Percentiles rank a stretch among this genome's conserved stretches.
Conservation (phyloP, 805 yeast species). For the Yarrowia keelungensis region DNA sequence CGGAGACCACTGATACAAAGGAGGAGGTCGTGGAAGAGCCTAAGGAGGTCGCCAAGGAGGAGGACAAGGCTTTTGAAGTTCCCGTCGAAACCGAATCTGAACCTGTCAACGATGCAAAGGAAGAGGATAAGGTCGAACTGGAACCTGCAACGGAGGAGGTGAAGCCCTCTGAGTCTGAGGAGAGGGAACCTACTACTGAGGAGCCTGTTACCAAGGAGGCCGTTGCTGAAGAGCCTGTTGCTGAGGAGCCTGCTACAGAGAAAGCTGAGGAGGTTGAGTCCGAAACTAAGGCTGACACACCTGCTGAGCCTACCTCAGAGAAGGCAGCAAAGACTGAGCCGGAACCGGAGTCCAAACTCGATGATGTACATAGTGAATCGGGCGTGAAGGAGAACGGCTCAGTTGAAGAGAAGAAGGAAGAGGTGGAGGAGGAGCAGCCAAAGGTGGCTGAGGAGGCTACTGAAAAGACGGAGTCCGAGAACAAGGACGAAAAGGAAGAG, state of each 20-base stretch:
- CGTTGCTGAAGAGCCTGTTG: too few relatives aligned
- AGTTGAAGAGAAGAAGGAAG: neutral
- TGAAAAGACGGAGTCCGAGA: neutral
- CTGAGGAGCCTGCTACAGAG: too few relatives aligned
- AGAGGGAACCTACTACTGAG: neutral
- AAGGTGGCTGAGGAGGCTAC: neutral
- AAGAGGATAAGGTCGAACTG: too few relatives aligned
- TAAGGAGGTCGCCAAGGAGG: too few relatives aligned
- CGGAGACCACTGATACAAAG: too few relatives aligned
- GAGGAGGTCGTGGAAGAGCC: too few relatives aligned
- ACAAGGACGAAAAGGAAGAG: neutral
- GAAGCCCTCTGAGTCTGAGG: neutral
- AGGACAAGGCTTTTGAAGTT: too few relatives aligned
- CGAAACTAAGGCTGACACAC: neutral
- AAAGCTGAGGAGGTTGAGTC: neutral
- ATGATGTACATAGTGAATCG: conserved; percentile 19
- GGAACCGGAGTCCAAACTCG: conserved; percentile 3
- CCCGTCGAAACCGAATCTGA: too few relatives aligned
- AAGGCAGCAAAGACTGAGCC: neutral
- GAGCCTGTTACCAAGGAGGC: conserved; percentile 4
- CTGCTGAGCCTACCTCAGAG: neutral
- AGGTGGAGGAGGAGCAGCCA: neutral
- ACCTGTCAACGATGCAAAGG: too few relatives aligned
- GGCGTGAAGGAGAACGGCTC: conserved; percentile 8
- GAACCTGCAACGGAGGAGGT: neutral